Evolutionary conservation across 768 basidiomycete species (phyloP).

Genomic region (Agaricus blazei): DNA sequence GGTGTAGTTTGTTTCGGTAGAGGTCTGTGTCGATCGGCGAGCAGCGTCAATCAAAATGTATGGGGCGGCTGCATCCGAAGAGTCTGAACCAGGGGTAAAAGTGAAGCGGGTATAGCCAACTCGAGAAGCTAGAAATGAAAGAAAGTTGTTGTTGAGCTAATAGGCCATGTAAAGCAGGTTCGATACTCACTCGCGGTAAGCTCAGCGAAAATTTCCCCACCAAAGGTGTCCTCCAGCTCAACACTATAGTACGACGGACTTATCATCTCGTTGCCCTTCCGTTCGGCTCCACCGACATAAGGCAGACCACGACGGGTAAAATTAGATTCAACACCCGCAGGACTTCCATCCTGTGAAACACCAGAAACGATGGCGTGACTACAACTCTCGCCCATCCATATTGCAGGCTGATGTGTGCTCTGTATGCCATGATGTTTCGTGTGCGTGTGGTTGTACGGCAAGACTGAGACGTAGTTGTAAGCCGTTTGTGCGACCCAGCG

Average conservation of each 20-base stretch:
- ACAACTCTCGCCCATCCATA: conserved; percentile 84
- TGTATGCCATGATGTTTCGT: conserved; percentile 48
- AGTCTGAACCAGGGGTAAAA: conserved; percentile 33
- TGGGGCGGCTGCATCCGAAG: conserved; percentile 24
- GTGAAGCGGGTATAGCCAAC: conserved; percentile 73
- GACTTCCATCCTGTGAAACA: conserved; percentile 17
- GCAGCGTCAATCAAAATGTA: conserved; percentile 66
- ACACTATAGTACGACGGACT: conserved; percentile 54
- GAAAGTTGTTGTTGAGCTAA: background rate
- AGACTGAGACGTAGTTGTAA: conserved; percentile 66
- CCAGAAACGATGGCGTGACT: conserved; percentile 58
- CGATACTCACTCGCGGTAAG: conserved; percentile 52
- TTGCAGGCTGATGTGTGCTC: conserved; percentile 78
- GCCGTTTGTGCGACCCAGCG: conserved; percentile 80
- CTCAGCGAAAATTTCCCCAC: conserved; percentile 49
- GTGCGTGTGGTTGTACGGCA: conserved; percentile 65
- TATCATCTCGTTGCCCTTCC: conserved; percentile 49
- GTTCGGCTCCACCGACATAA: conserved; percentile 45
- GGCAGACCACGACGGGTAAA: background rate
- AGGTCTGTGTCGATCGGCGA: conserved; percentile 56
- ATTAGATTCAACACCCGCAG: background rate
- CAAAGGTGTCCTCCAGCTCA: conserved; percentile 44
- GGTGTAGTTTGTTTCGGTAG: conserved; percentile 37
- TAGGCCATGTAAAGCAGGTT: background rate
- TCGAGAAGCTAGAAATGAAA: conserved; percentile 47